These are phyloP conservation scores for Mycena olivaceomarginata DNA, from an alignment of 768 basidiomycete species.

Conservation along the genomic window DNA sequence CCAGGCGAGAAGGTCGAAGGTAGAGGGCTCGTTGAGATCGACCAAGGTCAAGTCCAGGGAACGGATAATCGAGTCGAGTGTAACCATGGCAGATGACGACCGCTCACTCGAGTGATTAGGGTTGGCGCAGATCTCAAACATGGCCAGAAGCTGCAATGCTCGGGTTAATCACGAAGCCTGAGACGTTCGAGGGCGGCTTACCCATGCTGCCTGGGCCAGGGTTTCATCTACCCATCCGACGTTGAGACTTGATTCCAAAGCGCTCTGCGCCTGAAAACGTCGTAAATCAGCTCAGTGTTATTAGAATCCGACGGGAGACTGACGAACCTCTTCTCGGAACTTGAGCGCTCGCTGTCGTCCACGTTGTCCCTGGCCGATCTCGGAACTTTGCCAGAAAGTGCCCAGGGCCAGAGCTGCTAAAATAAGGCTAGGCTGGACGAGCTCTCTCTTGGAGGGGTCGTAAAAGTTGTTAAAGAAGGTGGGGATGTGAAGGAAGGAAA, in stretches of 20 bases:
- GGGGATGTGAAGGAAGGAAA: constrained; percentile 84
- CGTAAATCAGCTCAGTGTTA: constrained; percentile 4
- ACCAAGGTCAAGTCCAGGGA: constrained; percentile 75
- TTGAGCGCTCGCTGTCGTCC: constrained; percentile 76
- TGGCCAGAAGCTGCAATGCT: constrained; percentile 72
- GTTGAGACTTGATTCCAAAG: constrained; percentile 82
- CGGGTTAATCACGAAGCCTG: constrained; percentile 3
- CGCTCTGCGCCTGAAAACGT: constrained; percentile 70
- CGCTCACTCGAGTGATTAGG: constrained; percentile 75
- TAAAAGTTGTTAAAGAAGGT: constrained; percentile 77
- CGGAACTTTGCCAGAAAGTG: constrained; percentile 83
- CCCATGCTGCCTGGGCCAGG: constrained; percentile 87
- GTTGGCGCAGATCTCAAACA: constrained; percentile 85
- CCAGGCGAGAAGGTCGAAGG: constrained; percentile 69
- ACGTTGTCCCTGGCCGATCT: constrained; percentile 67
- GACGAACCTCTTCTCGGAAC: constrained; percentile 71
- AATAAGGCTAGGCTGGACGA: constrained; percentile 82
- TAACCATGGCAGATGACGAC: constrained; percentile 72
- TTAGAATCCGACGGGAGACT: background rate
- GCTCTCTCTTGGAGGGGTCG: constrained; percentile 70
- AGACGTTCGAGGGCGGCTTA: constrained; percentile 53
- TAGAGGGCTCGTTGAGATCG: constrained; percentile 74
- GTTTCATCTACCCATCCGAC: constrained; percentile 85
- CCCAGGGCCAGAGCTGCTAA: constrained; percentile 78
- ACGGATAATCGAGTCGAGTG: constrained; percentile 83